Evolutionary conservation across 176 grass and related monocot genomes (phyloP).

Genomic region (Oryza rufipogon): DNA sequence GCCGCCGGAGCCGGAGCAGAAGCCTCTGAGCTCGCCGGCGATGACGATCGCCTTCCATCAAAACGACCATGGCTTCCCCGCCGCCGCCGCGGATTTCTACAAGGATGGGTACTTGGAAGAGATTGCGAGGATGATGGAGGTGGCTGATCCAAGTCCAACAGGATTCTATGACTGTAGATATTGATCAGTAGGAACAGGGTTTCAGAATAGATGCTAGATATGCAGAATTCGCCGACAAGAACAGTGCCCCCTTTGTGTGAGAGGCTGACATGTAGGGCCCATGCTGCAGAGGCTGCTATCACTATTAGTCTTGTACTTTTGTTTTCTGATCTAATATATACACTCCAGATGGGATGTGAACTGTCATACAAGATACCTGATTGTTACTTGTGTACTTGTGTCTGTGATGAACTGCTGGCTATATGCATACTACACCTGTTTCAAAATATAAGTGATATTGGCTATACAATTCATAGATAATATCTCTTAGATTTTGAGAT

Average conservation of each 20-base stretch:
- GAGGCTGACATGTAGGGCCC: conserved; percentile 22
- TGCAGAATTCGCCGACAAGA: conserved; percentile 23
- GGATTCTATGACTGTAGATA: conserved; percentile 57
- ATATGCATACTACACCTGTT: neutral
- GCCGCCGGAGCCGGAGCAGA: conserved; percentile 33
- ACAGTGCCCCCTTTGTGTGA: neutral
- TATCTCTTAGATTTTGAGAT: too few relatives aligned
- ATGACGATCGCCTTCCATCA: conserved; percentile 47
- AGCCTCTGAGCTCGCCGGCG: conserved; percentile 30
- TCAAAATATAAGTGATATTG: too few relatives aligned
- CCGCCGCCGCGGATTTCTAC: conserved; percentile 34
- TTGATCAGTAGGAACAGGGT: conserved; percentile 39
- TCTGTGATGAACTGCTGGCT: neutral
- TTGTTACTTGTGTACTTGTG: neutral
- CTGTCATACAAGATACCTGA: neutral
- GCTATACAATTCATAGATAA: too few relatives aligned
- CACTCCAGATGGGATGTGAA: neutral
- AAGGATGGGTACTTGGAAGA: conserved; percentile 72
- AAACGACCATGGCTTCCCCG: conserved; percentile 24
- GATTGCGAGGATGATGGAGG: conserved; percentile 67
- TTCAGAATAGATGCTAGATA: conserved; percentile 25
- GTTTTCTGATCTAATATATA: conserved; percentile 29
- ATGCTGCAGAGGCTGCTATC: neutral
- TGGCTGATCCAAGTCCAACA: conserved; percentile 39
- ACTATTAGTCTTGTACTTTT: neutral